phyloP scores from a whole-genome alignment of 257 asterid species.

The Nemophila menziesii region DNA sequence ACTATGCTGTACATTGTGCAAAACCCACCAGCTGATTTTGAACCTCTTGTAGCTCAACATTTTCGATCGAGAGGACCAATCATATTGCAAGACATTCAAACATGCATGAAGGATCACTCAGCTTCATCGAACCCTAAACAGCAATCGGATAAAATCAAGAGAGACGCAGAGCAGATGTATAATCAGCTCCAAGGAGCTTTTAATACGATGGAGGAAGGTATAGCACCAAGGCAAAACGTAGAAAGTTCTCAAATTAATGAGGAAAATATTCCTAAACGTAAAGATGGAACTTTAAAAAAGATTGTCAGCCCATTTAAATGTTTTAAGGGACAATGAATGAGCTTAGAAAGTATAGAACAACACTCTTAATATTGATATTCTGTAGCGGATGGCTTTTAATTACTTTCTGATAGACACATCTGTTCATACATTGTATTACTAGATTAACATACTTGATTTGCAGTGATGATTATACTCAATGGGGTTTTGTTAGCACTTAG shows the following conservation, averaged over 20 bases:
- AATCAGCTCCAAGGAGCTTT: conserved; percentile 9
- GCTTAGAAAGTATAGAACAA: too few relatives aligned
- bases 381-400: too few relatives aligned
- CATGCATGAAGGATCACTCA: conserved; percentile 11
- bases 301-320: background rate
- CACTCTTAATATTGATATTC: too few relatives aligned
- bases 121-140: too few relatives aligned
- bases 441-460: too few relatives aligned
- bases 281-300: background rate
- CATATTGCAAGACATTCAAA: conserved; percentile 18
- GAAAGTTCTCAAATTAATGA: background rate
- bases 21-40: conserved; percentile 36
- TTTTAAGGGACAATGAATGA: background rate
- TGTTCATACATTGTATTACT: too few relatives aligned
- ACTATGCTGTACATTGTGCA: conserved; percentile 23
- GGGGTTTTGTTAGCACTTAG: too few relatives aligned
- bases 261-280: conserved; percentile 3
- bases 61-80: conserved; percentile 16
- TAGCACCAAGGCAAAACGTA: background rate
- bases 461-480: too few relatives aligned
- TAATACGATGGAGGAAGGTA: background rate
- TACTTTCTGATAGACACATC: too few relatives aligned
- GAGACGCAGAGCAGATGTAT: too few relatives aligned
- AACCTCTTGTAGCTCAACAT: conserved; percentile 23
- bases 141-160: too few relatives aligned